Evolutionary conservation across 176 grass and related monocot genomes (phyloP), one percentile per base, ranked within the genome.

Genomic region (Rhynchospora pubera): DNA sequence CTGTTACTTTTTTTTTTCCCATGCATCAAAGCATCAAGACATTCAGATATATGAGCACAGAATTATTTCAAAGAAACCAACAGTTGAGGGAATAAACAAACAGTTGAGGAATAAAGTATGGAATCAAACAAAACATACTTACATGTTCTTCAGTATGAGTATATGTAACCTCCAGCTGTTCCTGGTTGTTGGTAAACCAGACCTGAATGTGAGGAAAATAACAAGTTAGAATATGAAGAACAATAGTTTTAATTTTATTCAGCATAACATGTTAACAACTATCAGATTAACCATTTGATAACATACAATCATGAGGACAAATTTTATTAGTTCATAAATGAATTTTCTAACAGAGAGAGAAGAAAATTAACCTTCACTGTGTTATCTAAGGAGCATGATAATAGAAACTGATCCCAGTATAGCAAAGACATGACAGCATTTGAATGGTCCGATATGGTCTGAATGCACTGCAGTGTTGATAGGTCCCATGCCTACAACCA

Each of bases 391-490:
- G 97, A 99, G 85, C 89, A 99, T 12, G 97, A 99, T 84, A 99
- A 83, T 58, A 99, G 87, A 86, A 99, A 99, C 45, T 99, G 91
- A 83, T 99, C 93, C 97, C 97, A 99, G 81, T 91, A 96, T 44
- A 99, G 85, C 44, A 99, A 65, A 84, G 93, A 93, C 93, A 96
- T 99, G 51, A 99, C 93, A 64, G 89, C 89, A 62, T 78, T 85
- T 3, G 87, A 87, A 83, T 99, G 97, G 66, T 93, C 93, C 68
- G 89, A 89, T 80, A 99, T 93, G 4, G 91, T 99, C 77, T 96
- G 97, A 79, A 96, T 76, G 58, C 97, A 96, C 83, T 93, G 97
- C 78, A 99, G 82, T 5, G 86, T 91, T 90, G 91, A 62, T 64
- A 99, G 85, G 77, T 99, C 93, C 97, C 97, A 99, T 16, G 91